Conservation (phyloP, 108 stramenopile species). For the Ochromonas danica region DNA sequence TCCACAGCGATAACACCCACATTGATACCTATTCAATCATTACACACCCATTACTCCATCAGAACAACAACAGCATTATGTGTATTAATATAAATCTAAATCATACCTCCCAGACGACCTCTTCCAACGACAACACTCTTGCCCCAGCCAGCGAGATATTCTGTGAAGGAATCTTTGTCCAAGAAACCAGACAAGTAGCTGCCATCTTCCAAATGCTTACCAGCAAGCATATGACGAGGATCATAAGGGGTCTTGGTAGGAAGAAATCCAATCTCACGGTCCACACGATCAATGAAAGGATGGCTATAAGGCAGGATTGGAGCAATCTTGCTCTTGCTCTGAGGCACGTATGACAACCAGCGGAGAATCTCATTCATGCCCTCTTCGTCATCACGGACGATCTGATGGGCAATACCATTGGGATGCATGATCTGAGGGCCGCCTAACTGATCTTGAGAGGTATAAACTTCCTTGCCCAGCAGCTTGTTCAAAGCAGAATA, state of each 20-base stretch:
- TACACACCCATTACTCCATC: too few relatives aligned
- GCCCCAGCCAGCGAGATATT: constrained; percentile 93
- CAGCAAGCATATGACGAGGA: constrained; percentile 82
- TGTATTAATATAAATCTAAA: too few relatives aligned
- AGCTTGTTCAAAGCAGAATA: constrained; percentile 95
- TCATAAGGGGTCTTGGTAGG: constrained; percentile 91
- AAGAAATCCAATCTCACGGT: constrained; percentile 74
- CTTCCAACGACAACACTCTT: constrained; percentile 94
- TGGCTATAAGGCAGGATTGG: too few relatives aligned
- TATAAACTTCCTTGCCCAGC: constrained; percentile 86
- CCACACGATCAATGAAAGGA: constrained; percentile 85
- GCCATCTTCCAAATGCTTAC: constrained; percentile 60
- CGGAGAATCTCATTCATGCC: constrained; percentile 79
- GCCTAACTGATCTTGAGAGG: constrained; percentile 93
- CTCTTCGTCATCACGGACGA: constrained; percentile 86
- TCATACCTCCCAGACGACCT: constrained; percentile 92
- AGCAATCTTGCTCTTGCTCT: too few relatives aligned
- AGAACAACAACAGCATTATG: too few relatives aligned
- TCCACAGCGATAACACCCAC: constrained; percentile 96
- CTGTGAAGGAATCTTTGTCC: constrained; percentile 87
- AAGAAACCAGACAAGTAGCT: constrained; percentile 75
- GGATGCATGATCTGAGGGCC: constrained; percentile 96
- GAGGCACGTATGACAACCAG: constrained; percentile 92
- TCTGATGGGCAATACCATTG: constrained; percentile 88
- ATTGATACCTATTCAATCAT: too few relatives aligned